Percentiles rank a stretch among this genome's conserved stretches.
These are phyloP conservation scores for Exophiala aquamarina DNA, from an alignment of 2,329 filamentous ascomycete genomes.

Conservation along the genomic window DNA sequence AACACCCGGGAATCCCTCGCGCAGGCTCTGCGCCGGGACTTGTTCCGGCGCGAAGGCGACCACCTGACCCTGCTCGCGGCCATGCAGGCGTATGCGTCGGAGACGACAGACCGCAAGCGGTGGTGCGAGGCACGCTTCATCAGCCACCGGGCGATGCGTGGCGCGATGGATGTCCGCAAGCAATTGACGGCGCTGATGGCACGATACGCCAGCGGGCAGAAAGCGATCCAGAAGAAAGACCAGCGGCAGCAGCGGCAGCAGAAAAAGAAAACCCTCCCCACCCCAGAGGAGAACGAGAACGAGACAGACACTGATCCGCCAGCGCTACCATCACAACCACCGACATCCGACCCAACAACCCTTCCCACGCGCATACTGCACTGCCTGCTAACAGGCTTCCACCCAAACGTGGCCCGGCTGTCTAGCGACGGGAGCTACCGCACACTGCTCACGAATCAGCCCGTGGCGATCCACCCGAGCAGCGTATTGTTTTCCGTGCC, in stretches of 20 bases:
- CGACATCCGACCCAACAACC: conserved; percentile 51
- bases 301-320: neutral
- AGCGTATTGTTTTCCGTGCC: conserved; percentile 25
- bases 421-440: conserved; percentile 50
- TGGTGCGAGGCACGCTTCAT: conserved; percentile 62
- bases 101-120: conserved; percentile 57
- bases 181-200: conserved; percentile 24
- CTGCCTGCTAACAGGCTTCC: conserved; percentile 60
- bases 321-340: conserved; percentile 52
- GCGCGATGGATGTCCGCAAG: conserved; percentile 53
- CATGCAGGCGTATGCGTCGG: conserved; percentile 59
- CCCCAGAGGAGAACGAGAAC: neutral
- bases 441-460: conserved; percentile 61
- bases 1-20: conserved; percentile 38
- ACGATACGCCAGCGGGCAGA: conserved; percentile 4
- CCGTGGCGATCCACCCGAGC: conserved; percentile 57
- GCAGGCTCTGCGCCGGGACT: conserved; percentile 53
- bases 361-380: conserved; percentile 54
- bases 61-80: conserved; percentile 63
- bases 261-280: too few species aligned
- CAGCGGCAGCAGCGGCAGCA: conserved; percentile 1
- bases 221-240: conserved; percentile 1
- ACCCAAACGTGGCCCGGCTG: conserved; percentile 55
- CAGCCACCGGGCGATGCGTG: conserved; percentile 64
- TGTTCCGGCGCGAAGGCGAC: conserved; percentile 62